phyloP scores from a whole-genome alignment of 1,139 yeast genomes.

The Trichomonascaceae sp. region DNA sequence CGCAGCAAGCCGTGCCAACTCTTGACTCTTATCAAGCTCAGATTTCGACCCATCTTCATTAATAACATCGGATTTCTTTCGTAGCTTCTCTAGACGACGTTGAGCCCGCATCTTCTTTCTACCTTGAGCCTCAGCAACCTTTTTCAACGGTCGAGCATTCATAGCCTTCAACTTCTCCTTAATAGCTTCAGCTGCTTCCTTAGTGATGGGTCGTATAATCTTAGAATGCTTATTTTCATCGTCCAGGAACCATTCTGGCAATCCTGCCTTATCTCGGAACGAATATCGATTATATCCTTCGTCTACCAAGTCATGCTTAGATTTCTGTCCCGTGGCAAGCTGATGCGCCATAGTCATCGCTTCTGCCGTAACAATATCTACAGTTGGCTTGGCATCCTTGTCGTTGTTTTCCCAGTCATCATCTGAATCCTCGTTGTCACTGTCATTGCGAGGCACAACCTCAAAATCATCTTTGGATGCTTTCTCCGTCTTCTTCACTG shows the following conservation, averaged over 20 bases:
- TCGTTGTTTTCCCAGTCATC: constrained; percentile 28
- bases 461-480: constrained; percentile 28
- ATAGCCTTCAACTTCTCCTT: constrained; percentile 83
- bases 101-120: constrained; percentile 94
- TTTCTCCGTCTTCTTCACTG: constrained; percentile 15
- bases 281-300: constrained; percentile 91
- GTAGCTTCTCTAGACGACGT: constrained; percentile 78
- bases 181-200: constrained; percentile 91
- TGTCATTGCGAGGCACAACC: constrained; percentile 23
- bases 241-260: constrained; percentile 94
- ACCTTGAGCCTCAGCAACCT: constrained; percentile 94
- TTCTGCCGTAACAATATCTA: constrained; percentile 86
- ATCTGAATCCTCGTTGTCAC: constrained; percentile 23
- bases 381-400: constrained; percentile 34
- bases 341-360: constrained; percentile 98
- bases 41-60: constrained; percentile 82
- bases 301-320: constrained; percentile 75
- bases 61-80: constrained; percentile 89
- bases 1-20: constrained; percentile 78
- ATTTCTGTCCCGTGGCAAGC: constrained; percentile 81
- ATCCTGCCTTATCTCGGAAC: constrained; percentile 81
- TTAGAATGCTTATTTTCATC: constrained; percentile 86
- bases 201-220: constrained; percentile 84
- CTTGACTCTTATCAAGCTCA: constrained; percentile 92
- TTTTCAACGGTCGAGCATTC: constrained; percentile 96